phyloP scores from a whole-genome alignment of 768 basidiomycete species.

The Mycena crocata region DNA sequence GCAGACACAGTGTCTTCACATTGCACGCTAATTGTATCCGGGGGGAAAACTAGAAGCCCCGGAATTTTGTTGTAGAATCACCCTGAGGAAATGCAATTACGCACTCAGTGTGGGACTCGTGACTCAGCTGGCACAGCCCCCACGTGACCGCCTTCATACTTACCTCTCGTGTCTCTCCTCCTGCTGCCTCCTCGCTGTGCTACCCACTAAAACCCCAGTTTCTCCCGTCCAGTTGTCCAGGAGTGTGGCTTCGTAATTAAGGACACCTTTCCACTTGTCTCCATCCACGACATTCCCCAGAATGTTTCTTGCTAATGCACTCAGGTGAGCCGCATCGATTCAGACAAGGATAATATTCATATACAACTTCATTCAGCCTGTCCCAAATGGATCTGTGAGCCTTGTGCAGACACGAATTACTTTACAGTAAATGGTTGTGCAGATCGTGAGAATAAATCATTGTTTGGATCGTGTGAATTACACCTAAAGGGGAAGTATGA shows the following conservation, averaged over 20 bases:
- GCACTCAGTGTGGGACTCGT: conserved; percentile 21
- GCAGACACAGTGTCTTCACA: not conserved
- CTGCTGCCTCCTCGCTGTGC: not conserved
- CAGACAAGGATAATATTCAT: too few relatives aligned
- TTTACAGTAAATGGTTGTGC: too few relatives aligned
- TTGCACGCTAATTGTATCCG: not conserved
- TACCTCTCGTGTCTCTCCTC: not conserved
- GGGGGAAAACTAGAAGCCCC: not conserved
- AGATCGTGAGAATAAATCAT: too few relatives aligned
- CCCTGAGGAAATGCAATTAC: conserved; percentile 3
- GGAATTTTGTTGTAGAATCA: not conserved
- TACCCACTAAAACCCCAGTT: conserved; percentile 5
- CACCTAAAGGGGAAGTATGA: too few relatives aligned
- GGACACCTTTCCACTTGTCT: not conserved
- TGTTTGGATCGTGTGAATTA: too few relatives aligned
- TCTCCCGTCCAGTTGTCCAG: not conserved
- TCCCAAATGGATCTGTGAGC: too few relatives aligned
- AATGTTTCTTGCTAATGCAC: too few relatives aligned
- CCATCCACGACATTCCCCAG: too few relatives aligned
- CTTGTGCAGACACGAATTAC: too few relatives aligned
- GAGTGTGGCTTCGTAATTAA: not conserved
- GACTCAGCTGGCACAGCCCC: conserved; percentile 16
- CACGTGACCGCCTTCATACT: conserved; percentile 9
- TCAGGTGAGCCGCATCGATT: too few relatives aligned
- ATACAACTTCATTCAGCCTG: too few relatives aligned